Evolutionary conservation across 2,329 filamentous ascomycete genomes (phyloP), one percentile per base, ranked within the genome.

Genomic region (Phaeomoniella chlamydospora): DNA sequence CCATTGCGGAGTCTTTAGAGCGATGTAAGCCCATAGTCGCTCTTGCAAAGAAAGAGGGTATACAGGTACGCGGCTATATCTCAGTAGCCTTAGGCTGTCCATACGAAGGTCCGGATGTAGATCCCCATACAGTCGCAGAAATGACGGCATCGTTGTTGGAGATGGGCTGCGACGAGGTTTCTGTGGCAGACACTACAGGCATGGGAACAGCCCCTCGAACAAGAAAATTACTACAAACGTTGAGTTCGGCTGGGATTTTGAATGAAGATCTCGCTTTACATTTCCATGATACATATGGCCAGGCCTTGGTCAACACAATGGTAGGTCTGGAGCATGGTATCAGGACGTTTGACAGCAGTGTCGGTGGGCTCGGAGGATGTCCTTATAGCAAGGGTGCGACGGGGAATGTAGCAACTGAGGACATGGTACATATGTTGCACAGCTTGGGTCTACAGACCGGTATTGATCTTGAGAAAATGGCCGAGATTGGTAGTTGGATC

Each of bases 231-330:
- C 56, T 79, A 33, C 63, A 70, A 41, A 68, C 72, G 2, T 52
- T 79, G 35, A 64, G 63, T 18, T 68, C 72, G 13, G 73, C 74
- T 2, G 74, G 74, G 0, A 67, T 79, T 35, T 64, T 69, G 36
- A 68, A 63, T 36, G 65, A 64, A 26, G 74, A 78, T 41, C 47
- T 79, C 6, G 74, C 73, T 2, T 55, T 78, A 39, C 74, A 79
- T 49, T 78, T 78, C 49, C 74, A 79, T 45, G 74, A 79, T 45
- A 78, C 74, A 0, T 78, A 76, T 45, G 74, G 74, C 2, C 71
- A 76, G 49, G 74, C 74, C 2, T 52, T 79, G 31, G 68, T 77
- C 6, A 79, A 79, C 41, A 70, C 70, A 0, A 61, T 77, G 9
- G 70, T 78, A 0, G 70, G 67, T 2, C 53, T 78, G 9, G 74